Conservation (phyloP, 805 yeast species). For the Sugiyamaella chiloensis region DNA sequence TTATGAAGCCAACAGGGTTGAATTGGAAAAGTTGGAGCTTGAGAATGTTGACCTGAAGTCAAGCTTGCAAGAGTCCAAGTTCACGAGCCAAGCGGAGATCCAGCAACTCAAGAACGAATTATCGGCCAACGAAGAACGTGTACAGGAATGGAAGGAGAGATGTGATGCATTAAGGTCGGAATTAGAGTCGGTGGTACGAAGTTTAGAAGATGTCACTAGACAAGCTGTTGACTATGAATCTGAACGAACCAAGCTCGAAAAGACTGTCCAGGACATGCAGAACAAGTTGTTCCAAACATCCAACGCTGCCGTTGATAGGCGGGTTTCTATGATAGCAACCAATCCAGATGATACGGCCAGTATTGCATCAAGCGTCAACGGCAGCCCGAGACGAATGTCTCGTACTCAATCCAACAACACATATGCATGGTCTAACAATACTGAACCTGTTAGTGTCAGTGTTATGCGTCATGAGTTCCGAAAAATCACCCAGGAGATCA, state of each 20-base stretch:
- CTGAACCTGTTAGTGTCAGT: constrained; percentile 26
- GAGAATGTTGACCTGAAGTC: constrained; percentile 27
- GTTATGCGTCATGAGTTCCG: constrained; percentile 35
- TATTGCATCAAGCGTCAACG: constrained; percentile 1
- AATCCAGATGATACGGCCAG: constrained; percentile 6
- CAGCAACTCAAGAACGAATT: constrained; percentile 27
- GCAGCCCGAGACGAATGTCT: not conserved
- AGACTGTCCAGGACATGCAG: constrained; percentile 26
- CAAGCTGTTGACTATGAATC: constrained; percentile 36
- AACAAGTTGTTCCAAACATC: constrained; percentile 21
- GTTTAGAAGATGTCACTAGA: constrained; percentile 37
- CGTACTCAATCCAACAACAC: not conserved
- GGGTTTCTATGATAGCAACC: constrained; percentile 23
- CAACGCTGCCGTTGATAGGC: constrained; percentile 16
- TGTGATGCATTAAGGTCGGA: constrained; percentile 32
- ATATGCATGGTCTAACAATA: not conserved
- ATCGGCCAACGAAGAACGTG: constrained; percentile 22
- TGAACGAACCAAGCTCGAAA: constrained; percentile 30
- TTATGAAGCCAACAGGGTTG: constrained; percentile 24
- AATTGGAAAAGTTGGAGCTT: constrained; percentile 25
- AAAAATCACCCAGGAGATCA: constrained; percentile 30
- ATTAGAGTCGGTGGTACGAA: constrained; percentile 30
- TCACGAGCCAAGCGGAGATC: constrained; percentile 24
- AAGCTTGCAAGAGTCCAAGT: constrained; percentile 23
- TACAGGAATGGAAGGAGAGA: constrained; percentile 29